Base-by-base conservation (phyloP, 192 early-diverging fungal species). In the Entomortierella chlamydospora region DNA sequence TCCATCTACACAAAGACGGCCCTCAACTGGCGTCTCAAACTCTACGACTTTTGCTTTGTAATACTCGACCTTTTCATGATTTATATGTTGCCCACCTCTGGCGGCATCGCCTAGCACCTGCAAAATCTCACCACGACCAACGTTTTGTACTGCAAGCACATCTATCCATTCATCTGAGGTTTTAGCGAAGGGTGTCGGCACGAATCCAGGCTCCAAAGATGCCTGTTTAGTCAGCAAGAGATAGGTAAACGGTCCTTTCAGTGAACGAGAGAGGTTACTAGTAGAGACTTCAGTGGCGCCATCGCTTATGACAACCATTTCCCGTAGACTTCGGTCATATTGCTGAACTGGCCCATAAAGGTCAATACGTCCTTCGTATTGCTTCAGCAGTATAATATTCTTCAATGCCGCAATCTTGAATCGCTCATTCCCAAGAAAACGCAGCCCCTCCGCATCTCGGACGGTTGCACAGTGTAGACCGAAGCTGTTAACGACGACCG, bases 401-500 rank as follows among this genome's bases (percentile, higher is more conserved):
- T 76, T 74, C 39, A 69, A 42, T 0, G 82, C 84, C 17, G 83
- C 67, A 25, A 82, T 29, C 33, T 73, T 76, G 47, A 87, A 87
- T 2, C 86, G 73, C 5, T 41, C 56, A 39, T 87, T 87, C 0
- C 86, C 86, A 47, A 87, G 60, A 26, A 58, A 41, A 12, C 82
- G 73, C 4, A 81, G 53, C 12, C 65, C 79, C 12, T 81, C 61
- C 13, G 83, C 66, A 29, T 87, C 83, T 37, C 63, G 53, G 13
- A 87, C 86, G 29, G 84, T 82, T 49, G 83, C 74, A 28, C 82
- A 81, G 64, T 87, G 86, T 18, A 87, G 76, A n/a, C 86, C 86
- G 70, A 81, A 87, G 31, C 83, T 85, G 51, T 83, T 70, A 49
- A 87, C 82, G 12, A 87, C 86, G 1, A 83, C 57, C 11, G 66